Evolutionary conservation across 176 grass and related monocot genomes (phyloP), one percentile per base, ranked within the genome.

Genomic region (Phoenix dactylifera): DNA sequence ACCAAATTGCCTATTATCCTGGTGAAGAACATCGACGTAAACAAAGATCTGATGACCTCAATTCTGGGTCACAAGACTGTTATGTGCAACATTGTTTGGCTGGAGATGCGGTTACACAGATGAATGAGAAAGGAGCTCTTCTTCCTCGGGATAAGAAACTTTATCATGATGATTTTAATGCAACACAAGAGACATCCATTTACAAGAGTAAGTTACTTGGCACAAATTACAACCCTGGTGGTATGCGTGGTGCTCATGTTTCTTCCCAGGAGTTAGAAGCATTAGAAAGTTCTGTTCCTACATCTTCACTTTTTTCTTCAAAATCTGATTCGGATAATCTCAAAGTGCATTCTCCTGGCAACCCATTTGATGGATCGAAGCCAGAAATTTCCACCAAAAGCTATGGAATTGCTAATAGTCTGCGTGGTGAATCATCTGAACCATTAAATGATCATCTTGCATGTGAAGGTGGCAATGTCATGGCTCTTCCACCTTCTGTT

Each of bases 181-280:
- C 73, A 70, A 50, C 24, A 49, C 4, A 68, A 66, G 77, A 50
- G 57, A 16, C 56, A 67, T 24, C 73, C 60, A 72, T 56, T 5
- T 51, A 24, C 55, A 50, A 9, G 24, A 64, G 66, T 32, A 63
- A 26, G 28, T 62, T 60, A 52, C 57, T 67, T 57, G 53, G 75
- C 55, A 55, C 63, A 51, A 24, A 50, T 49, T 60, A 68, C 4
- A 68, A 44, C 50, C 59, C 28, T 53, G 56, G 57, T 53, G 24
- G 0, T 0, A 26, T 72, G 58, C 55, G 0, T 50, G 63, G 63
- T 72, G 58, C 66, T 49, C 70, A 64, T 63, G 23, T 78, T 58
- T 82, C 63, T 44, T 90, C 87, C 12, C 4, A 76, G 68, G 75
- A 85, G 17, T 51, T 79, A 49, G 78, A 82, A 67, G 72, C 71